A percentile compares a stretch with the other conserved stretches of the same genome.
Evolutionary conservation across 2,329 filamentous ascomycete genomes (phyloP).

Genomic region (Periconia sp.): DNA sequence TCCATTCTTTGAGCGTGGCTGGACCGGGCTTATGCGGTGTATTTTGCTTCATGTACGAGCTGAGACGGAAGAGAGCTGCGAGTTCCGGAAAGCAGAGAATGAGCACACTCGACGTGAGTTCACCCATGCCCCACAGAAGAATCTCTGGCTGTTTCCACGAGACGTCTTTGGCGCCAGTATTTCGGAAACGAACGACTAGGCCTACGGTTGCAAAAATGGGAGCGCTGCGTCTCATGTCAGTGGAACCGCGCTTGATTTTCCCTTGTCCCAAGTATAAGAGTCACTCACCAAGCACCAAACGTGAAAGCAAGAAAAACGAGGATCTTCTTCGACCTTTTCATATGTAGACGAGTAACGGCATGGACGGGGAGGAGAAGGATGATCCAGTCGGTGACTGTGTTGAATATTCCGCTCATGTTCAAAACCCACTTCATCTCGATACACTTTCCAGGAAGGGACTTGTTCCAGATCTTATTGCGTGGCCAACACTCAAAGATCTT

Average conservation of each 20-base stretch:
- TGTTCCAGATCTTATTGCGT: conserved; percentile 11
- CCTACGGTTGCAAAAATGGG: conserved; percentile 11
- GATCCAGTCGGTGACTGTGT: conserved; percentile 13
- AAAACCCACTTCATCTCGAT: conserved; percentile 9
- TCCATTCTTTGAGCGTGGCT: not conserved
- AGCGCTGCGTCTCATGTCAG: conserved; percentile 1
- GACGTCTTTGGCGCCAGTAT: conserved; percentile 9
- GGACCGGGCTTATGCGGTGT: not conserved
- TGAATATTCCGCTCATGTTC: conserved; percentile 15
- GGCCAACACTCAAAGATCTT: conserved; percentile 18
- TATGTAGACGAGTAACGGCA: conserved; percentile 12
- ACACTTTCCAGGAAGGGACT: conserved; percentile 11
- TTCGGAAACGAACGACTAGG: conserved; percentile 9
- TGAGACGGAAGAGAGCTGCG: conserved; percentile 7
- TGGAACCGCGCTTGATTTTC: not conserved
- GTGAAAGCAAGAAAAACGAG: conserved; percentile 14
- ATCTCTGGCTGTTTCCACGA: conserved; percentile 16
- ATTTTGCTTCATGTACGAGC: not conserved
- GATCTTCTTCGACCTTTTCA: conserved; percentile 11
- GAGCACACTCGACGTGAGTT: conserved; percentile 12
- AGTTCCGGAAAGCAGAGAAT: conserved; percentile 15
- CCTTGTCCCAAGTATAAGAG: not conserved
- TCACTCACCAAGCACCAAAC: conserved; percentile 10
- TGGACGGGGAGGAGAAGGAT: conserved; percentile 18
- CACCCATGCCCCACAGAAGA: conserved; percentile 11